Evolutionary conservation across 208 protist genomes (phyloP), one percentile per base, ranked within the genome.

Genomic region (Tritrichomonas musculus): DNA sequence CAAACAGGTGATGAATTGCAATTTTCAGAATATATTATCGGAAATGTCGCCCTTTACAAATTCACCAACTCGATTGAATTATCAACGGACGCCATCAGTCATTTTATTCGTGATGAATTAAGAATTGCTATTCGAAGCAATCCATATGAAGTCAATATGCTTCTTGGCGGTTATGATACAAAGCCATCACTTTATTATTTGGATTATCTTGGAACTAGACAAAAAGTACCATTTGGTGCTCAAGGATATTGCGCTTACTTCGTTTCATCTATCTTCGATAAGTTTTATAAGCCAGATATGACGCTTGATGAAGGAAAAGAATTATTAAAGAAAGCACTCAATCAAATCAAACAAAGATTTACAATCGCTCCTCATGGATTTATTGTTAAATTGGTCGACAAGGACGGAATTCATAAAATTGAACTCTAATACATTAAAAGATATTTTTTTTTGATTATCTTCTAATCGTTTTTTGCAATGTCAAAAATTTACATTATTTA

Each of bases 331-430:
- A 47, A 47, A 30, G 73, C 73, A 53, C 36, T 84, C 1, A n/a
- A 84, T n/a, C 73, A 84, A 44, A 84, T 84, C 30, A 84, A 84
- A 44, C 73, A 84, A 20, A 84, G 73, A 84, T 84, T 84, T n/a
- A 53, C 44, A 25, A 53, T 84, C 33, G 73, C 73, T 33, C 73
- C 73, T 9, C 73, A 84, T 84, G 73, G 73, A 55, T 84, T 84
- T 22, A 53, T 84, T 53, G 73, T 84, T 49, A 84, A 84, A 30
- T 9, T 55, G 11, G 25, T 84, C 22, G 73, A 84, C 53, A n/a
- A 9, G 36, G 53, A 84, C 36, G 73, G 73, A 47, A 84, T 84
- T 53, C 27, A 33, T 33, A 84, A 84, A n/a, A 53, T 84, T 84
- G 36, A 77, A 27, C 69, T 77, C 20, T 1, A 77, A 47, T 77